Percentiles rank a stretch among this genome's conserved stretches.
Conservation (phyloP, 176 grass and related monocot genomes). For the maize (Zea mays) region DNA sequence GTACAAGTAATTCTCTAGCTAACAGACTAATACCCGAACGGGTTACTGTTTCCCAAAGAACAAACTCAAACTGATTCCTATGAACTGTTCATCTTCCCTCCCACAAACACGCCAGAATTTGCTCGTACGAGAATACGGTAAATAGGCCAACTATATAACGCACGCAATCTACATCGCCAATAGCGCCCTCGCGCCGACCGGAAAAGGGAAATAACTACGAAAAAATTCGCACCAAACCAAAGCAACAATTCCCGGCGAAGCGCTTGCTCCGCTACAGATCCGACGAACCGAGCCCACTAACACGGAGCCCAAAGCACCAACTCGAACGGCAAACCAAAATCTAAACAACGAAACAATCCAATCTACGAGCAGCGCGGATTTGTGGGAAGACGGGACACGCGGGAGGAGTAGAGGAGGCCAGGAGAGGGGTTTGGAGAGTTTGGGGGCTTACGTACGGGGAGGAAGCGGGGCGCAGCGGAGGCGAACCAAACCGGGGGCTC, state of each 20-base stretch:
- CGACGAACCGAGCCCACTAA: no score
- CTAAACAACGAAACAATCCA: no score
- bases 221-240: background rate
- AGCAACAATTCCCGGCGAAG: background rate
- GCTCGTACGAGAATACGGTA: background rate
- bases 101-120: no score
- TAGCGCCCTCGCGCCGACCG: background rate
- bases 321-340: no score
- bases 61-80: background rate
- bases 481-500: conserved; percentile 24
- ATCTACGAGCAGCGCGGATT: background rate
- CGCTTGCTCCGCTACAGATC: no score
- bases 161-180: background rate
- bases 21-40: background rate
- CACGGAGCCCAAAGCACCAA: no score
- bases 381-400: background rate
- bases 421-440: conserved; percentile 23
- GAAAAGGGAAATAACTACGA: background rate
- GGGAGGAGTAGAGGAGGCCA: conserved; percentile 1
- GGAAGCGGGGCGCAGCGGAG: background rate
- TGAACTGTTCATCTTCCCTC: background rate
- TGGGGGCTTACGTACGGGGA: conserved; percentile 39
- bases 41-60: background rate
- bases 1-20: background rate
- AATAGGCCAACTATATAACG: background rate